Evolutionary conservation across 495 filamentous ascomycete species (phyloP), one percentile per base, ranked within the genome.

Genomic region (Oleoguttula mirabilis): DNA sequence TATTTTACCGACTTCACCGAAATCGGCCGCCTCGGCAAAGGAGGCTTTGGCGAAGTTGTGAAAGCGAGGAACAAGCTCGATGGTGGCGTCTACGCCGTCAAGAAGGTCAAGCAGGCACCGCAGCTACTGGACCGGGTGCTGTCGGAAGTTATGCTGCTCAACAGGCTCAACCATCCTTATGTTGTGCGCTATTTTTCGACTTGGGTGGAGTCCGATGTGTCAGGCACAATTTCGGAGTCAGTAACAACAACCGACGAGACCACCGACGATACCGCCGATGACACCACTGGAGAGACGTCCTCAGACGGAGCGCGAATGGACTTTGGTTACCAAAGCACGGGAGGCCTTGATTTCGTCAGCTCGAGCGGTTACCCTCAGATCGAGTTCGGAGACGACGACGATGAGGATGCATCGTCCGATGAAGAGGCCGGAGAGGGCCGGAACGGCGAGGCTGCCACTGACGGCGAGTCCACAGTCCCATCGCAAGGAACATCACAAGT

Each of bases 21-120:
- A 60, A 76, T 84, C 45, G 87, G 84, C 14, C 76, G 80, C 2
- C 66, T 98, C 15, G 90, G 92, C 20, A 90, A 84, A 61, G 90
- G 90, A 12, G 92, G 88, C 1, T 98, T 92, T 60, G 90, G 92
- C 21, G 83, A 95, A 63, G 90, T 98, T n/a, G 86, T 98, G 32
- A 87, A 88, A 58, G 88, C 90, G 5, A 73, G 92, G 43, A 93
- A 94, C 54, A 92, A 87, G 60, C 72, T 94, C 5, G 88, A 96
- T 61, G 84, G 84, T 7, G 80, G 82, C 39, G 75, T 92, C 10
- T 98, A 98, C 68, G 90, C 90, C 3, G 77, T 98, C 48, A 98
- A 98, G 60, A 95, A 95, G 55, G 92, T 98, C 40, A 84, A 77
- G 17, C 80, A 88, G 48, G 71, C 82, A 27, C 68, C 79, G 27